phyloP scores from a whole-genome alignment of 2,329 filamentous ascomycete species.

The Ophiognomonia clavigignenti-juglandacearum region DNA sequence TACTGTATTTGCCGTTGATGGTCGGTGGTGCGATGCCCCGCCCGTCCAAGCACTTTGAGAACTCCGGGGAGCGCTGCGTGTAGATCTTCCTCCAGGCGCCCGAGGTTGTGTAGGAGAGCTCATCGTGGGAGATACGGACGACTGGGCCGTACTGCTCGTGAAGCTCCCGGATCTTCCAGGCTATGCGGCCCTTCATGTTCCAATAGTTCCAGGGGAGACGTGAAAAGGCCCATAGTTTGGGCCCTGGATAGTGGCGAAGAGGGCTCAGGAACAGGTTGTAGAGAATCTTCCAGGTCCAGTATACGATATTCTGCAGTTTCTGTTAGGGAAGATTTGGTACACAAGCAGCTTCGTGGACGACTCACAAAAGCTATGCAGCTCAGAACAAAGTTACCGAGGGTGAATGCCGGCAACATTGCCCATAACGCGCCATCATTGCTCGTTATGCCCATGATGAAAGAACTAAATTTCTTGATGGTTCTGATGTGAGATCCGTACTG shows the following conservation, averaged over 20 bases:
- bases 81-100: slow-evolving; percentile 22
- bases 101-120: slow-evolving; percentile 31
- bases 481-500: no score
- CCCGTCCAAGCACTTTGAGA: slow-evolving; percentile 3
- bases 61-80: slow-evolving; percentile 1
- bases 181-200: slow-evolving; percentile 6
- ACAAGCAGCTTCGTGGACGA: neutral
- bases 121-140: slow-evolving; percentile 30
- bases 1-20: slow-evolving; percentile 8
- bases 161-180: slow-evolving; percentile 6
- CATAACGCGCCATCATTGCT: no score
- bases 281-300: neutral
- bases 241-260: slow-evolving; percentile 11
- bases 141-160: slow-evolving; percentile 19
- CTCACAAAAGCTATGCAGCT: neutral
- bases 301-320: neutral
- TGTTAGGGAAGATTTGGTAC: neutral
- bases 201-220: slow-evolving; percentile 6
- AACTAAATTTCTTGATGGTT: no score
- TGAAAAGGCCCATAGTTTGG: slow-evolving; percentile 7
- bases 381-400: no score
- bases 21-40: slow-evolving; percentile 2
- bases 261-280: slow-evolving; percentile 29
- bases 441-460: no score
- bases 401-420: no score